These are phyloP conservation scores for Daldinia decipiens DNA, from an alignment of 495 filamentous ascomycete species.

Conservation along the genomic window DNA sequence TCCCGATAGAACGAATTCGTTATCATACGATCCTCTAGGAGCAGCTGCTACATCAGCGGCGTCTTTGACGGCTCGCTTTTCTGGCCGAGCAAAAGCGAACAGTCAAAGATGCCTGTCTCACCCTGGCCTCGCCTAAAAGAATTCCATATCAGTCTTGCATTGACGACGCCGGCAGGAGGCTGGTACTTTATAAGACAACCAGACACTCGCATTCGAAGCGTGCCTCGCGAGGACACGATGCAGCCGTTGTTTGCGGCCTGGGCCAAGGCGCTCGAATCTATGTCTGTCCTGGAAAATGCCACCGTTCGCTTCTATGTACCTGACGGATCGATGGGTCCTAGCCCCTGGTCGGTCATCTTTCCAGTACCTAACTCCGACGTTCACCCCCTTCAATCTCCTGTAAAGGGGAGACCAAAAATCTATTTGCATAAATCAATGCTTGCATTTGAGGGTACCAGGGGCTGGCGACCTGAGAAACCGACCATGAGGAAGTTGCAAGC, in stretches of 20 bases:
- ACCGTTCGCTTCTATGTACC: background rate
- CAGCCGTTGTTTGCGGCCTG: constrained; percentile 16
- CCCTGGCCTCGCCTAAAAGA: constrained; percentile 1
- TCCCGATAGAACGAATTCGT: background rate
- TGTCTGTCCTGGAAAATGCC: constrained; percentile 2
- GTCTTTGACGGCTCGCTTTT: constrained; percentile 10
- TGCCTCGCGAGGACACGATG: constrained; percentile 6
- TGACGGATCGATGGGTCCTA: too few relatives aligned
- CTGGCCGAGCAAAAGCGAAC: constrained; percentile 2
- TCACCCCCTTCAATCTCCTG: too few relatives aligned
- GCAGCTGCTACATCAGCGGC: background rate
- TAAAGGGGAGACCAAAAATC: too few relatives aligned
- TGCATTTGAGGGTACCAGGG: background rate
- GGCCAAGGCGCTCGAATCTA: constrained; percentile 6
- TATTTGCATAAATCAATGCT: constrained; percentile 1
- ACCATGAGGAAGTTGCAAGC: background rate
- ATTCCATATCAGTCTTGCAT: background rate
- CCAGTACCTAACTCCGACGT: background rate
- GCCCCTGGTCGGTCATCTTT: background rate
- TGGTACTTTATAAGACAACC: background rate
- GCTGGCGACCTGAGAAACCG: constrained; percentile 4
- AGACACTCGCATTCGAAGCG: background rate
- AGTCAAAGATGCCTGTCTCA: background rate
- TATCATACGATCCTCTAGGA: background rate
- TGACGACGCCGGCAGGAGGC: background rate